Evolutionary conservation across 441 rosid species (phyloP).

Genomic region (Manihot esculenta): DNA sequence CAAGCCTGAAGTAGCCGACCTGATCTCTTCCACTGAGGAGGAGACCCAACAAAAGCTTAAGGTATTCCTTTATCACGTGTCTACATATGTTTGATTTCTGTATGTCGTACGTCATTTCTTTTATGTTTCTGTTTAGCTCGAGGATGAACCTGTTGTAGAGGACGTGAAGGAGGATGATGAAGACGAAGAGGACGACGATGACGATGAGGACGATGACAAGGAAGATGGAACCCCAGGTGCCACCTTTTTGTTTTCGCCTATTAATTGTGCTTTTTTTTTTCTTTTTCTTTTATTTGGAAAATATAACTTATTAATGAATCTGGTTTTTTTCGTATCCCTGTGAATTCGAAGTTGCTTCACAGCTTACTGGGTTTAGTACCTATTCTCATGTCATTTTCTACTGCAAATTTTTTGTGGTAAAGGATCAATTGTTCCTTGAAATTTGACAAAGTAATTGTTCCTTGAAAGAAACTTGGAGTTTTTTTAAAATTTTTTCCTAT

Average conservation of each 20-base stretch:
- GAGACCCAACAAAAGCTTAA: constrained; percentile 31
- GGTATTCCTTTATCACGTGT: constrained; percentile 31
- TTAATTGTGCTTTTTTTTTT: background rate
- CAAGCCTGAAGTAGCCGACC: constrained; percentile 27
- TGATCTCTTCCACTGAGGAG: constrained; percentile 32
- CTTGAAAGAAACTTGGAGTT: too few relatives aligned
- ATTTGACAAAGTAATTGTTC: too few relatives aligned
- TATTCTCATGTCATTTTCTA: background rate
- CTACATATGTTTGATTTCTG: background rate
- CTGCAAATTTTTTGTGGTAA: background rate
- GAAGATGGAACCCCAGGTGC: constrained; percentile 51
- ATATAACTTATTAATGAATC: background rate
- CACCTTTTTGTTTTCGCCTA: background rate
- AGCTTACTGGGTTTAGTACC: background rate
- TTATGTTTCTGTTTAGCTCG: constrained; percentile 26
- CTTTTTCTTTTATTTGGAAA: background rate
- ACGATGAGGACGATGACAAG: constrained; percentile 49
- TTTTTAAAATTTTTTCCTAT: too few relatives aligned
- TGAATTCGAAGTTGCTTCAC: background rate
- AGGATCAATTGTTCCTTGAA: too few relatives aligned
- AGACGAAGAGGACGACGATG: constrained; percentile 46
- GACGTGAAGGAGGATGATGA: constrained; percentile 62
- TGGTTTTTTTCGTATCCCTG: background rate
- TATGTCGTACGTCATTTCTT: background rate
- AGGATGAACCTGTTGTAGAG: constrained; percentile 54